Conservation (phyloP, 257 asterid genomes). For the Ilex aquifolium region DNA sequence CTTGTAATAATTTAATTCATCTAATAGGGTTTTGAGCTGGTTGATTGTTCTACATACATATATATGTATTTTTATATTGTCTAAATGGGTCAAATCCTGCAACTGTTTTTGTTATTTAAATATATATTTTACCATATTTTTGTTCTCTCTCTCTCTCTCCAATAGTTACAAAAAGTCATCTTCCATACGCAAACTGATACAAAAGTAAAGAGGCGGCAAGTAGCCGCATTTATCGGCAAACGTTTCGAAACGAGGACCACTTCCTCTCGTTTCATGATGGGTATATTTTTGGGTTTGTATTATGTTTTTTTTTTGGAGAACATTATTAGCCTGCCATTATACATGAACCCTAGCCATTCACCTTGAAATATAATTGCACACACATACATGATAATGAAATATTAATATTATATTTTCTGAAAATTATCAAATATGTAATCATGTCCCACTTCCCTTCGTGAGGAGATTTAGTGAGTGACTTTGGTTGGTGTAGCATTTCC, state of each 20-base stretch:
- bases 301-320: no score
- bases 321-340: no score
- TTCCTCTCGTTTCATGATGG: background rate
- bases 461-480: no score
- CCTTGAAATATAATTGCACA: no score
- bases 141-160: slow-evolving; percentile 18
- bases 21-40: slow-evolving; percentile 27
- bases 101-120: slow-evolving; percentile 32
- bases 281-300: background rate
- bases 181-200: no score
- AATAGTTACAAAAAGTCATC: no score
- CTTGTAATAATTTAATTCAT: slow-evolving; percentile 18
- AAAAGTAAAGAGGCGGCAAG: slow-evolving; percentile 52
- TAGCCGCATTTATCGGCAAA: slow-evolving; percentile 50
- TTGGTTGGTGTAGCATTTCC: no score
- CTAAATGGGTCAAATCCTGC: slow-evolving; percentile 32
- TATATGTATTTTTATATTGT: slow-evolving; percentile 13
- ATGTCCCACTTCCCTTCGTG: no score
- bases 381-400: no score
- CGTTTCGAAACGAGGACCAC: slow-evolving; percentile 5
- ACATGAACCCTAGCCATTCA: no score
- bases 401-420: no score
- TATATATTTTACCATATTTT: slow-evolving; percentile 17
- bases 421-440: no score
- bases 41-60: slow-evolving; percentile 9